Evolutionary conservation across 768 basidiomycete species (phyloP), one percentile per base, ranked within the genome.

Genomic region (Holtermannia corniformis): DNA sequence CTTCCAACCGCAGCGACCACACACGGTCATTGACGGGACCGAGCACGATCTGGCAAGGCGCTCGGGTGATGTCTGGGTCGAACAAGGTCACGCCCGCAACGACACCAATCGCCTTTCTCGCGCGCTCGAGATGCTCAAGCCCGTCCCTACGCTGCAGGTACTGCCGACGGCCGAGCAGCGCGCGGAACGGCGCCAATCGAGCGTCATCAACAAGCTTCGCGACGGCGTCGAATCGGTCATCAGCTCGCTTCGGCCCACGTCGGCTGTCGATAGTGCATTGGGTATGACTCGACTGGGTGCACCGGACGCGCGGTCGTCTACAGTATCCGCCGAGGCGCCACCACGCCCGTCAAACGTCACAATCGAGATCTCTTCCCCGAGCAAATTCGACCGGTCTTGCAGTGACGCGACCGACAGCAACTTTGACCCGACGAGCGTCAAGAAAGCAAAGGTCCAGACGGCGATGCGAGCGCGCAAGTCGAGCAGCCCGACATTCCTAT

Each of bases 101-200:
- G 51, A 55, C 40, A 58, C 59, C 2, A 51, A 53, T 11, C 5
- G 60, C 3, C 41, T 58, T 2, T 49, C 57, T 12, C 52, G 66
- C 42, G 61, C 59, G 3, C 54, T 55, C 7, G 66, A 68, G 43
- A 68, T 68, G 66, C 49, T 68, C 23, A 62, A 63, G 20, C 63
- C 66, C 27, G 46, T 57, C 13, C 66, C 66, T 11, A 63, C 66
- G 3, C 54, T 68, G 58, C 25, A 60, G 27, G 59, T 68, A 0
- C 40, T 68, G 25, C 61, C 57, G 14, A 41, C 50, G 28, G 26
- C 19, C 43, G 22, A 40, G 22, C 23, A 4, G 24, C 16, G 40
- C 19, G 11, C 25, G 47, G 20, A 20, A 41, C 25, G 42, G 12
- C 7, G 13, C 3, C 26, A 41, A n/a, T n/a, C 21, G 23, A 45